A percentile compares a stretch with the other conserved stretches of the same genome.
Conservation (phyloP, 495 filamentous ascomycete genomes). For the Trichocladium uniseriatum region DNA sequence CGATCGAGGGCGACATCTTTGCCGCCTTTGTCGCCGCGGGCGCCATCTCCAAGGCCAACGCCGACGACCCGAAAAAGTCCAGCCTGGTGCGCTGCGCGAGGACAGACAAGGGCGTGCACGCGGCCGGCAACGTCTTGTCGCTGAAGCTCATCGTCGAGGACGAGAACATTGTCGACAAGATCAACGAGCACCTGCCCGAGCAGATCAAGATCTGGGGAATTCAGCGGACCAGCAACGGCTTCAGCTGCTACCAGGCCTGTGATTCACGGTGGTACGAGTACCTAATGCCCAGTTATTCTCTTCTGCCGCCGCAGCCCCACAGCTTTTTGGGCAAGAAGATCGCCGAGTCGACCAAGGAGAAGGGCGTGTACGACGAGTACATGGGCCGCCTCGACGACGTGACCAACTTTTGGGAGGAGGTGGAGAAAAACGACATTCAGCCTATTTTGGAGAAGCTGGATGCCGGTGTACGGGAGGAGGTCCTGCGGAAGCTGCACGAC, state of each 20-base stretch:
- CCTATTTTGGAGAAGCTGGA: slow-evolving; percentile 53
- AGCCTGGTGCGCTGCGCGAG: slow-evolving; percentile 86
- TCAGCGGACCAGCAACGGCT: slow-evolving; percentile 69
- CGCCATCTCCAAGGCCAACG: slow-evolving; percentile 93
- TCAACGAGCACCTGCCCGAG: slow-evolving; percentile 72
- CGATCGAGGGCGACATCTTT: slow-evolving; percentile 96
- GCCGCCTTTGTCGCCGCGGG: slow-evolving; percentile 79
- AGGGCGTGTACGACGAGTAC: slow-evolving; percentile 58
- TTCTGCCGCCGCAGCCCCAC: slow-evolving; percentile 82
- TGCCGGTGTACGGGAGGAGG: slow-evolving; percentile 33
- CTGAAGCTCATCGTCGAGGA: slow-evolving; percentile 95
- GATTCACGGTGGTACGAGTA: slow-evolving; percentile 96
- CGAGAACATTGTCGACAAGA: slow-evolving; percentile 72
- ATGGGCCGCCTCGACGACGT: slow-evolving; percentile 65
- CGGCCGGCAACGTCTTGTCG: slow-evolving; percentile 91
- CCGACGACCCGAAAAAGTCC: slow-evolving; percentile 92
- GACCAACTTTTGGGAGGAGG: slow-evolving; percentile 66
- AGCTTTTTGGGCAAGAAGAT: slow-evolving; percentile 75
- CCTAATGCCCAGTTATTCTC: slow-evolving; percentile 80
- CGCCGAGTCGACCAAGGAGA: slow-evolving; percentile 59
- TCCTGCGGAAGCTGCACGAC: slow-evolving; percentile 32
- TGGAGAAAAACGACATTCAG: slow-evolving; percentile 65
- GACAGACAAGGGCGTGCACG: slow-evolving; percentile 97
- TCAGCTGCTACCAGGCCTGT: slow-evolving; percentile 86
- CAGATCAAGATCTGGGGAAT: slow-evolving; percentile 95